Base-by-base conservation (phyloP, 2,329 filamentous ascomycete genomes). In the Fusarium nygamai region DNA sequence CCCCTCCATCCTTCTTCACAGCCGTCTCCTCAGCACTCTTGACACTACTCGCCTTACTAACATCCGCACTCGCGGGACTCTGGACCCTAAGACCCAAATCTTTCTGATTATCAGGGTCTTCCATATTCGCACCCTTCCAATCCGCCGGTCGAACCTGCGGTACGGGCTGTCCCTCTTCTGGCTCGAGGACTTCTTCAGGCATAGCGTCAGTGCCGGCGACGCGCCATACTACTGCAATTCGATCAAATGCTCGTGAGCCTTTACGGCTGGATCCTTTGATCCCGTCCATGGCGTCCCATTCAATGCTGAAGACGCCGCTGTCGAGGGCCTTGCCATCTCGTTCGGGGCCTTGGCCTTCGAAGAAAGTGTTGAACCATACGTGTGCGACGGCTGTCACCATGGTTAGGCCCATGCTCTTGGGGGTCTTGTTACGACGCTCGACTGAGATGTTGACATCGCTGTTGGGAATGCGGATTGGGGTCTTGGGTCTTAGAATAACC, bases 331-430 rank as follows among this genome's bases (percentile, higher is more conserved):
- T 84, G 31, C 93, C 94, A 34, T 85, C 82, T 47, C 91, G 87
- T 78, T 95, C 93, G 0, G 92, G 91, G 0, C 93, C 93, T 27
- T 89, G 85, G 50, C 95, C 95, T 83, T 98, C 96, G 78, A 98
- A 98, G 83, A 92, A 98, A 4, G 92, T 87, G 79, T 99, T 99
- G 86, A 98, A 98, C 96, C 96, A 99, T 22, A 98, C 94, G 79
- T 98, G 96, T 0, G 95, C 95, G 16, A 98, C 92, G 0, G 95
- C 92, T 0, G 96, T 98, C 8, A 98, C 94, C 91, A 98, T 94
- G 1, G 94, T 95, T 75, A 94, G 89, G 2, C 94, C 93, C 82
- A 96, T 92, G 16, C 89, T 90, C 78, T 93, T 93, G 9, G 90
- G 89, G 4, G 93, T 91, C 78, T 92, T 93, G 83, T 95, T 97